Conservation (phyloP, 2,329 filamentous ascomycete genomes). For the Furcasterigmium furcatum region DNA sequence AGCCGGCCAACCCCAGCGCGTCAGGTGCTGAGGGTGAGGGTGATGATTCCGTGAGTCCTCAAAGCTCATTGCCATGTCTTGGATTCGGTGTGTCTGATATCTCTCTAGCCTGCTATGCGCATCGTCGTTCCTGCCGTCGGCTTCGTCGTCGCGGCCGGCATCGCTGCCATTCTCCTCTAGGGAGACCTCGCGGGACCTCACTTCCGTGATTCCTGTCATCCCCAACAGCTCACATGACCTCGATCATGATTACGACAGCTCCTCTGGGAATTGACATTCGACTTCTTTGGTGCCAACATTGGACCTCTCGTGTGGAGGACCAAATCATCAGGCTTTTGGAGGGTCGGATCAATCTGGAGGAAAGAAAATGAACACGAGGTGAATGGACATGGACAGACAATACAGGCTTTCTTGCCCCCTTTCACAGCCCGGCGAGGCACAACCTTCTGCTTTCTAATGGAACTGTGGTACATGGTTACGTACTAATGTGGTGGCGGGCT, state of each 20-base stretch:
- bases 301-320: slow-evolving; percentile 19
- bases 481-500: background rate
- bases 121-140: slow-evolving; percentile 41
- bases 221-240: background rate
- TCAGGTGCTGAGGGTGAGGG: slow-evolving; percentile 2
- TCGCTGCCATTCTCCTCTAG: slow-evolving; percentile 48
- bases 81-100: background rate
- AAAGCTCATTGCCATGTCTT: background rate
- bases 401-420: slow-evolving; percentile 5
- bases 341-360: slow-evolving; percentile 5
- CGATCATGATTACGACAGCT: background rate
- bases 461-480: background rate
- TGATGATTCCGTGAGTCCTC: background rate
- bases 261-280: background rate
- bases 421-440: slow-evolving; percentile 22
- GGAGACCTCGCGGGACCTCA: too few species aligned
- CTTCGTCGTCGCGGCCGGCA: slow-evolving; percentile 44
- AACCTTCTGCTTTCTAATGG: slow-evolving; percentile 21
- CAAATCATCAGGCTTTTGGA: background rate
- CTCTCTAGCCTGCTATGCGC: slow-evolving; percentile 13
- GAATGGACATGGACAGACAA: slow-evolving; percentile 2
- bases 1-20: slow-evolving; percentile 8
- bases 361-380: slow-evolving; percentile 5
- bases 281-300: slow-evolving; percentile 9
- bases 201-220: too few species aligned